Base-by-base conservation (phyloP, 2,329 filamentous ascomycete genomes). In the Aspergillus sp. region DNA sequence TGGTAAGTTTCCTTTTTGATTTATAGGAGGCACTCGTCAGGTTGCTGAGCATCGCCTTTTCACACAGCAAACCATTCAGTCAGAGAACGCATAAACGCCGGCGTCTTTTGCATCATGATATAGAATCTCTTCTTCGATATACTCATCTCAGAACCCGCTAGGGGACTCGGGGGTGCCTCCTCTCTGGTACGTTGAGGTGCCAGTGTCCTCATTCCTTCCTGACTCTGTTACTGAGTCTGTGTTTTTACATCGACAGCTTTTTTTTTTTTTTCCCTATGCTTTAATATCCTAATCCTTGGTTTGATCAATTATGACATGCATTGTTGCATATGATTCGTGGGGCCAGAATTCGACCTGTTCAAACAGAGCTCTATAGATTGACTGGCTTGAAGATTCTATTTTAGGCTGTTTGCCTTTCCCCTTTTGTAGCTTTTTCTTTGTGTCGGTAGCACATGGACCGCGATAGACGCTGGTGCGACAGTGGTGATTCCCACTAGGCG, bases 1-100 rank as follows among this genome's bases (percentile, higher is more conserved):
- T 94, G 77, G 88, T 91, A 72, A 72, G 77, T 77, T 47, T 43
- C 33, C 13, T 39, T 7, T 43, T 25, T 15, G 4, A 30, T 45
- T 43, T 19, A 7, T 43, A 30, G 10, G 7, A 27, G 7, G 25
- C 10, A 12, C 10, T 12, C 46, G 15, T 19, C 33, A 30, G 12
- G 2, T 41, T 54, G 39, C 51, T 61, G 47, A 60, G 38, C 25
- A 27, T 30, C 25, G 19, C 12, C 15, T 43, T 45, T 47, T 39
- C 32, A 7, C 46, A 44, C 48, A 72, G 69, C 68, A 71, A 71
- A 72, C 69, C 43, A 64, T 72, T 52, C 68, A 71, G 50, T 64
- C 68, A 27, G 69, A 72, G 57, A 70, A 68, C 59, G 62, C 68
- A 65, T 71, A 61, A 65, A 52, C 51, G 55, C 56, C 52, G 54